Percentiles rank a stretch among this genome's conserved stretches.
Evolutionary conservation across 2,329 filamentous ascomycete species (phyloP).

Genomic region (Ceratocystiopsis sp.): DNA sequence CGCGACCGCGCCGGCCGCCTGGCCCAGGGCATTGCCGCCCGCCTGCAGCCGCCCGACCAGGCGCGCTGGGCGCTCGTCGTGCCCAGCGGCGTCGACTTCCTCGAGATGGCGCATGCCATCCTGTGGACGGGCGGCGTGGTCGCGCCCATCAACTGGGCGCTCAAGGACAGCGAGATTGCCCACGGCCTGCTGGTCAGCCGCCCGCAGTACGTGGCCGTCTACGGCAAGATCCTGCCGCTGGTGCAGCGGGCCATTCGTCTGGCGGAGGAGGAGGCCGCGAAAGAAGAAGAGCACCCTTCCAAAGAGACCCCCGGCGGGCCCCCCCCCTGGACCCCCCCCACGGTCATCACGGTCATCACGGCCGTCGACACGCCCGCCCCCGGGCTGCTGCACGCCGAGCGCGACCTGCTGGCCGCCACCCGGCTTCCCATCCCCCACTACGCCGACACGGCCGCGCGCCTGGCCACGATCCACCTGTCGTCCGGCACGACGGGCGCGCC

Average conservation of each 20-base stretch:
- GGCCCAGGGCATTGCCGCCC: slow-evolving; percentile 20
- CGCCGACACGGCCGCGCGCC: slow-evolving; percentile 16
- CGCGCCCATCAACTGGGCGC: slow-evolving; percentile 22
- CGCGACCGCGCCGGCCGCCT: slow-evolving; percentile 23
- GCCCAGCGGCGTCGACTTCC: slow-evolving; percentile 27
- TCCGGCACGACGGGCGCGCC: slow-evolving; percentile 31
- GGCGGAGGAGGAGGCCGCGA: slow-evolving; percentile 13
- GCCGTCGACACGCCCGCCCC: slow-evolving; percentile 14
- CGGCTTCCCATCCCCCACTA: slow-evolving; percentile 20
- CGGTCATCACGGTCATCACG: slow-evolving; percentile 19
- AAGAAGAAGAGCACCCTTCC: too few relatives aligned
- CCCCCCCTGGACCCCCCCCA: slow-evolving; percentile 19
- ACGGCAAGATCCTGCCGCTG: slow-evolving; percentile 16
- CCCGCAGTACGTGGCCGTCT: slow-evolving; percentile 23
- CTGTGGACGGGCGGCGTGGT: slow-evolving; percentile 23
- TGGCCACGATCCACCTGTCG: slow-evolving; percentile 23
- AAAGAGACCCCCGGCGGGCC: too few relatives aligned
- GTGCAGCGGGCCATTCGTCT: slow-evolving; percentile 18
- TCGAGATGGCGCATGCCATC: slow-evolving; percentile 24
- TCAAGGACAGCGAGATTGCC: slow-evolving; percentile 22
- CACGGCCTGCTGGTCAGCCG: slow-evolving; percentile 24
- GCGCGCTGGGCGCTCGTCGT: slow-evolving; percentile 25
- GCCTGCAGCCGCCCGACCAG: slow-evolving; percentile 18
- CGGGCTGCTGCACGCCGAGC: slow-evolving; percentile 15
- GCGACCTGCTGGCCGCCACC: slow-evolving; percentile 16